phyloP scores from a whole-genome alignment of 768 basidiomycete genomes.

The Collybiopsis confluens region DNA sequence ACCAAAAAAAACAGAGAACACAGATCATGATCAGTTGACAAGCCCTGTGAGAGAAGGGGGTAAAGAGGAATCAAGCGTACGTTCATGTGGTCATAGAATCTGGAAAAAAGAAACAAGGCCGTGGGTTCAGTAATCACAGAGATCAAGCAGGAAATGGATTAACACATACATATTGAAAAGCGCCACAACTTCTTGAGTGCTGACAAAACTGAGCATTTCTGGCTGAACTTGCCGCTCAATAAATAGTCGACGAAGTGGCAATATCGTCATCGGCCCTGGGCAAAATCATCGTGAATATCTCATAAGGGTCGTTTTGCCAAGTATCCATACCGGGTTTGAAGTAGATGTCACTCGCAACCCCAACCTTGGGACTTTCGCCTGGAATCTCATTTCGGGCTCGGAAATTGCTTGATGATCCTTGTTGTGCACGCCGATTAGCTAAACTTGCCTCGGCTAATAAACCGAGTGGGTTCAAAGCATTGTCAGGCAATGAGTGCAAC shows the following conservation, averaged over 20 bases:
- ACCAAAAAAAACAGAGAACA: too few relatives aligned
- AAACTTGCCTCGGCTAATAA: conserved; percentile 87
- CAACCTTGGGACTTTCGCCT: conserved; percentile 48
- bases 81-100: conserved; percentile 74
- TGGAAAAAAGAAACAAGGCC: conserved; percentile 29
- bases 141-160: conserved; percentile 4
- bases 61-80: conserved; percentile 45
- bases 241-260: conserved; percentile 76
- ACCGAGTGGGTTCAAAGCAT: conserved; percentile 87
- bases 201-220: conserved; percentile 87
- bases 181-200: conserved; percentile 84
- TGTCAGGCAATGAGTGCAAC: conserved; percentile 88
- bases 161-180: conserved; percentile 81
- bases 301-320: too few relatives aligned
- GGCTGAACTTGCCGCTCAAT: conserved; percentile 91
- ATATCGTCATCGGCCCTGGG: conserved; percentile 80
- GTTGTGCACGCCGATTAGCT: conserved; percentile 64
- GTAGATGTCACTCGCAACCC: conserved; percentile 83
- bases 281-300: conserved; percentile 2
- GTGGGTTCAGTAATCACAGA: conserved; percentile 7
- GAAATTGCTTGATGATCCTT: conserved; percentile 35
- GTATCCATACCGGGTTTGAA: conserved; percentile 77
- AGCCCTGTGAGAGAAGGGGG: too few relatives aligned
- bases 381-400: conserved; percentile 31
- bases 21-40: conserved; percentile 6